Conservation (phyloP, 345 rosid species). For the Toxicodendron radicans region DNA sequence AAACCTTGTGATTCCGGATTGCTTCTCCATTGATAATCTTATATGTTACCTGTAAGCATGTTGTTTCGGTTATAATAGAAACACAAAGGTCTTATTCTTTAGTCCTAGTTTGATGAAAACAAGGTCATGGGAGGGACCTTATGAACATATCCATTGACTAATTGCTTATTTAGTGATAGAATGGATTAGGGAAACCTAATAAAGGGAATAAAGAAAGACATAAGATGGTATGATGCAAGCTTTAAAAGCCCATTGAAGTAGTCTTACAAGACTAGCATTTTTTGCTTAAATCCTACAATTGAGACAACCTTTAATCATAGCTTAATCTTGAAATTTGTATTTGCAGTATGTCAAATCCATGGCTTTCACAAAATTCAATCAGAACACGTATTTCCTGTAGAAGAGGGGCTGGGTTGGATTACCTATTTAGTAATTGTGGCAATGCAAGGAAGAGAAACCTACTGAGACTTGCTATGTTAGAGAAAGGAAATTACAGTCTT, state of each 20-base stretch:
- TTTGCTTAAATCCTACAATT: neutral
- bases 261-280: neutral
- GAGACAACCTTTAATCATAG: neutral
- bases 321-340: conserved; percentile 24
- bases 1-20: neutral
- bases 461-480: conserved; percentile 33
- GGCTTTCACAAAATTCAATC: conserved; percentile 44
- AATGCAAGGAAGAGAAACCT: conserved; percentile 44
- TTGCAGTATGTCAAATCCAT: conserved; percentile 57
- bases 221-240: neutral
- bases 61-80: neutral
- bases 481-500: conserved; percentile 27
- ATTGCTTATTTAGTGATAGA: neutral
- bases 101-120: no score
- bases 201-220: neutral
- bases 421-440: conserved; percentile 45
- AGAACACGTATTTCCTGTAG: conserved; percentile 36
- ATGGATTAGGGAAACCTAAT: neutral
- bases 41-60: neutral
- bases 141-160: neutral
- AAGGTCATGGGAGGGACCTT: neutral
- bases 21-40: neutral
- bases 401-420: conserved; percentile 40
- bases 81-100: no score
- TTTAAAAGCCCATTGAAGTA: neutral